Percentiles rank a stretch among this genome's conserved stretches.
Conservation (phyloP, 495 filamentous ascomycete genomes). For the Penicillium odoratum region DNA sequence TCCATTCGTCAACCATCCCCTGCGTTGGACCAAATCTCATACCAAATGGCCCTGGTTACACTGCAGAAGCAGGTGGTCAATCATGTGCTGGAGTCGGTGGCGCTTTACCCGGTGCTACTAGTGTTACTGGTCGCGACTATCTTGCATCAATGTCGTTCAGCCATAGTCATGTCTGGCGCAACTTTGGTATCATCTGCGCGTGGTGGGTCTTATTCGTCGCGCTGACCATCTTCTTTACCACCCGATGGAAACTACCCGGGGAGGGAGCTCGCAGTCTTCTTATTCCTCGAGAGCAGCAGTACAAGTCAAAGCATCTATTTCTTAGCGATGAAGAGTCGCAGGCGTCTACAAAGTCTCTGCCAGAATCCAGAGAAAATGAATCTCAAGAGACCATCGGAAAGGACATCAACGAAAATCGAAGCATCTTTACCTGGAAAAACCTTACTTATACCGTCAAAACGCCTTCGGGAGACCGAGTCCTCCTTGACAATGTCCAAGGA, state of each 20-base stretch:
- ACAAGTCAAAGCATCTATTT: too few relatives aligned
- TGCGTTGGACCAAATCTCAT: constrained; percentile 49
- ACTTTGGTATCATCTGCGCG: constrained; percentile 45
- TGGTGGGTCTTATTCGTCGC: constrained; percentile 41
- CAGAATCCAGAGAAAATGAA: constrained; percentile 1
- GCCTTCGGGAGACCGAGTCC: constrained; percentile 38
- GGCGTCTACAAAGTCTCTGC: constrained; percentile 10
- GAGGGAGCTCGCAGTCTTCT: constrained; percentile 29
- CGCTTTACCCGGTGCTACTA: constrained; percentile 41
- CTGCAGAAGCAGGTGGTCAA: constrained; percentile 21
- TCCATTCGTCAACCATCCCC: constrained; percentile 50
- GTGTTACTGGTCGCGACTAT: constrained; percentile 47
- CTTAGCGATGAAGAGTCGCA: constrained; percentile 19
- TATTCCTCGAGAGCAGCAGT: constrained; percentile 35
- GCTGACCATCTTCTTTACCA: constrained; percentile 34
- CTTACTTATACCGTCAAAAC: constrained; percentile 54
- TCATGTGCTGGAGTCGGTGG: constrained; percentile 56
- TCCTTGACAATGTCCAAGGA: constrained; percentile 79
- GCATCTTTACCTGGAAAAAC: constrained; percentile 62
- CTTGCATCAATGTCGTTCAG: constrained; percentile 48
- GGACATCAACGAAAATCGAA: constrained; percentile 34
- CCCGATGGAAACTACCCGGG: constrained; percentile 29
- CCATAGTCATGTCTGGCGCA: constrained; percentile 42
- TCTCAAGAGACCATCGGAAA: constrained; percentile 30
- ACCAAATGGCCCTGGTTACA: constrained; percentile 32